Percentiles rank a stretch among this genome's conserved stretches.
Evolutionary conservation across 2,329 filamentous ascomycete species (phyloP).

Genomic region (Kalmusia sp.): DNA sequence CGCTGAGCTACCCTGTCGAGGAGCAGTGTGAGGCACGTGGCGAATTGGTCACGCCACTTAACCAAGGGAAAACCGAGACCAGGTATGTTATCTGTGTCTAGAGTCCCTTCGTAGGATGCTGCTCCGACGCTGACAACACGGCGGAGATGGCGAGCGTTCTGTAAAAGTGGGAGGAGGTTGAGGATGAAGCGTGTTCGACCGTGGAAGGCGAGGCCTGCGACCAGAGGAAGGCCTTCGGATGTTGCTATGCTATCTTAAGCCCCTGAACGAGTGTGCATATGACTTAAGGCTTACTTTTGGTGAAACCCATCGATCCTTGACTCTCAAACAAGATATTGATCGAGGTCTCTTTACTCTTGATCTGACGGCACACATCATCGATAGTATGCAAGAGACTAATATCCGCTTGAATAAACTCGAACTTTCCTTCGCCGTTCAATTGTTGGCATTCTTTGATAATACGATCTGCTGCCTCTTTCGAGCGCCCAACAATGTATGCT

Average conservation of each 20-base stretch:
- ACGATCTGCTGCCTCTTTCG: slow-evolving; percentile 34
- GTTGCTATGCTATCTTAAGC: slow-evolving; percentile 24
- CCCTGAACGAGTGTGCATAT: neutral
- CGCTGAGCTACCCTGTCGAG: slow-evolving; percentile 10
- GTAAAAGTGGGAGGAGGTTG: slow-evolving; percentile 42
- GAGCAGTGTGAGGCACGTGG: slow-evolving; percentile 6
- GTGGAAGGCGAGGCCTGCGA: slow-evolving; percentile 27
- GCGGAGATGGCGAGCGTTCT: slow-evolving; percentile 4
- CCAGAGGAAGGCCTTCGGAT: slow-evolving; percentile 32
- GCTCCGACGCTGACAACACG: slow-evolving; percentile 26
- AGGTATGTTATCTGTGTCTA: slow-evolving; percentile 27
- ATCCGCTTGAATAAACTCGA: slow-evolving; percentile 46
- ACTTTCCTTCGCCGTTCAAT: slow-evolving; percentile 40
- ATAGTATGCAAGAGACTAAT: slow-evolving; percentile 44
- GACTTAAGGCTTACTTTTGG: neutral
- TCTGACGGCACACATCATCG: slow-evolving; percentile 51
- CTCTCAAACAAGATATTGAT: slow-evolving; percentile 55
- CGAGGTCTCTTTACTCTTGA: slow-evolving; percentile 56
- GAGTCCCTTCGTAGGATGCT: slow-evolving; percentile 24
- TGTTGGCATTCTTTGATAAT: slow-evolving; percentile 41
- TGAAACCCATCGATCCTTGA: neutral
- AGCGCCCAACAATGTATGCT: slow-evolving; percentile 50
- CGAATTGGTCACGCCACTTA: slow-evolving; percentile 19
- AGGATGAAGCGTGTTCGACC: slow-evolving; percentile 39
- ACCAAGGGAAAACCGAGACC: slow-evolving; percentile 18